phyloP scores from a whole-genome alignment of 2,329 filamentous ascomycete species.

The Fusarium kyushuense region DNA sequence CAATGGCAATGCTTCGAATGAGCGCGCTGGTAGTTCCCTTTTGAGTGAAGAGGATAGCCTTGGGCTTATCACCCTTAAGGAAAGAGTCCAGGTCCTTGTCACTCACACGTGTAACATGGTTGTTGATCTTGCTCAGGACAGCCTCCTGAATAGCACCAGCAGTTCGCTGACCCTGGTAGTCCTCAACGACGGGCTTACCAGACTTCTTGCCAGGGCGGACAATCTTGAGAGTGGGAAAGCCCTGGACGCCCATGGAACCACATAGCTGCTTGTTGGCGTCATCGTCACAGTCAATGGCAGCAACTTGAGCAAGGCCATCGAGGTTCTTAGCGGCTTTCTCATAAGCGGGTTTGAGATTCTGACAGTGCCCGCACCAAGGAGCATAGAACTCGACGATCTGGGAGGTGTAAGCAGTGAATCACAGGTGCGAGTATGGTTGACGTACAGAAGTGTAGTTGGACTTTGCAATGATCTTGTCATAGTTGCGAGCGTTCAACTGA shows the following conservation, averaged over 20 bases:
- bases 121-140: constrained; percentile 88
- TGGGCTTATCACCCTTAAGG: constrained; percentile 78
- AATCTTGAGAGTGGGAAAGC: constrained; percentile 96
- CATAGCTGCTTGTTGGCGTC: constrained; percentile 92
- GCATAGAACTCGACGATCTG: constrained; percentile 89
- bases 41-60: constrained; percentile 92
- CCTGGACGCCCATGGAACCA: constrained; percentile 85
- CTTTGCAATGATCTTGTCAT: constrained; percentile 83
- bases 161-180: constrained; percentile 86
- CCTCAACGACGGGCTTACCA: constrained; percentile 84
- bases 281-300: constrained; percentile 94
- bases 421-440: constrained; percentile 3
- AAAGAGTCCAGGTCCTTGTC: constrained; percentile 85
- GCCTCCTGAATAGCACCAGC: constrained; percentile 91
- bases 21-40: constrained; percentile 90
- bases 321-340: constrained; percentile 93
- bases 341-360: constrained; percentile 94
- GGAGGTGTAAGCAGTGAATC: constrained; percentile 1
- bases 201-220: constrained; percentile 85
- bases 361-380: constrained; percentile 97
- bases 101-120: constrained; percentile 84
- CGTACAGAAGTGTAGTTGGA: constrained; percentile 93
- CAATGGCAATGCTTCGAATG: constrained; percentile 86
- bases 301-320: constrained; percentile 92
- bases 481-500: constrained; percentile 82